phyloP scores from a whole-genome alignment of 2,329 filamentous ascomycete species.

The Xylariaceae sp. region DNA sequence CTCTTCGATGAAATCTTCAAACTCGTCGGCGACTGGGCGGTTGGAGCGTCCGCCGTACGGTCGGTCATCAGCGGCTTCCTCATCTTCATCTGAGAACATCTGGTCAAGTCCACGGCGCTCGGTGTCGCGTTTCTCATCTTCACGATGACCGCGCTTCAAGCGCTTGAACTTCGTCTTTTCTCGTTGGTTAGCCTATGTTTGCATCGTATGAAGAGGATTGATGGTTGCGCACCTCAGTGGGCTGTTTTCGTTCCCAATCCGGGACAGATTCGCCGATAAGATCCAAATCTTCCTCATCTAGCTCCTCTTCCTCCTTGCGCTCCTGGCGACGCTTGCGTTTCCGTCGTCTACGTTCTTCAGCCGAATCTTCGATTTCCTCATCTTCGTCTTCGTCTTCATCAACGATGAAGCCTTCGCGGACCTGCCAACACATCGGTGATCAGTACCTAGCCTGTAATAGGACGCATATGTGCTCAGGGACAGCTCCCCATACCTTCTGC shows the following conservation, averaged over 20 bases:
- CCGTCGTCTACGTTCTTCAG: conserved; percentile 58
- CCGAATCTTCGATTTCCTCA: conserved; percentile 57
- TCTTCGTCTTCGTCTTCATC: conserved; percentile 83
- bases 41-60: conserved; percentile 45
- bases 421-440: conserved; percentile 43
- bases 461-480: neutral
- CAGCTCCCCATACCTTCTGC: conserved; percentile 53
- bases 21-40: conserved; percentile 66
- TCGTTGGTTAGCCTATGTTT: conserved; percentile 12
- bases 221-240: conserved; percentile 58
- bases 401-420: conserved; percentile 92
- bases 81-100: conserved; percentile 95
- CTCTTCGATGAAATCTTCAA: conserved; percentile 95
- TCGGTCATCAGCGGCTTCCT: conserved; percentile 57
- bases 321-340: conserved; percentile 71
- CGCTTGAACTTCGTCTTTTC: conserved; percentile 88
- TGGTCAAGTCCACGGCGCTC: conserved; percentile 73
- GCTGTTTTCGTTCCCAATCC: conserved; percentile 60
- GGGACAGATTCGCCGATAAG: conserved; percentile 81
- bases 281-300: conserved; percentile 95
- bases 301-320: conserved; percentile 76
- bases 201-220: neutral
- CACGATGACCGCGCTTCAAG: conserved; percentile 83
- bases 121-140: conserved; percentile 60
- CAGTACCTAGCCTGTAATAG: conserved; percentile 1